phyloP scores from a whole-genome alignment of 495 filamentous ascomycete species.

The Annulohypoxylon maeteangense region DNA sequence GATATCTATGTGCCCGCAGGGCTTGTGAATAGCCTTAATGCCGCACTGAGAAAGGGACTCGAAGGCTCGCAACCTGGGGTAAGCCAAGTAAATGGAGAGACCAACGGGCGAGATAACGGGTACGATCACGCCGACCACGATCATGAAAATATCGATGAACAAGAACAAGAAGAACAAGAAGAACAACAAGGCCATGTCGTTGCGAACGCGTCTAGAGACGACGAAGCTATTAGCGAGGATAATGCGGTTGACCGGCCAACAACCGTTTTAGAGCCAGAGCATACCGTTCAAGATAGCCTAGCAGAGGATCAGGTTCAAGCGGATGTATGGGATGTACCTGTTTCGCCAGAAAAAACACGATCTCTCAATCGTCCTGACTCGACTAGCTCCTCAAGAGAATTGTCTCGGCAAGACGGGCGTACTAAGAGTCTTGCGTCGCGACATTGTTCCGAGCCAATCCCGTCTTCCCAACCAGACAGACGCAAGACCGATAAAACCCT shows the following conservation, averaged over 20 bases:
- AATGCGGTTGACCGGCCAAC: not conserved
- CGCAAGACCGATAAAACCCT: not conserved
- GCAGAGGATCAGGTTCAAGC: not conserved
- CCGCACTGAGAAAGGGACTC: conserved; percentile 18
- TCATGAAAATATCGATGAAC: not conserved
- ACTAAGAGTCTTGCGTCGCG: not conserved
- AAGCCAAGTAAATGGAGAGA: not conserved
- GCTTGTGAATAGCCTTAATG: conserved; percentile 38
- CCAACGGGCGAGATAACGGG: not conserved
- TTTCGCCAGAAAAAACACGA: conserved; percentile 7
- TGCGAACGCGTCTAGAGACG: not conserved
- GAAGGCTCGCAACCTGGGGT: not conserved
- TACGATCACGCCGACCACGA: not conserved
- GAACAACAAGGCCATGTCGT: not conserved
- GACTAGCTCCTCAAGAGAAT: conserved; percentile 1
- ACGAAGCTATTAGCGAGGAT: not conserved
- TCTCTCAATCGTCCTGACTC: not conserved
- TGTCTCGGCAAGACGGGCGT: not conserved
- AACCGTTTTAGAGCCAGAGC: not conserved
- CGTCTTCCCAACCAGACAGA: not conserved
- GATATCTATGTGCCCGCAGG: conserved; percentile 25
- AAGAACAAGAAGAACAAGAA: conserved; percentile 1
- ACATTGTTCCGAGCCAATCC: not conserved
- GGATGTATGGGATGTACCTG: conserved; percentile 29
- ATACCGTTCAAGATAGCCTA: not conserved